Conservation (phyloP, 2,329 filamentous ascomycete species). For the Tolypocladium inflatum region DNA sequence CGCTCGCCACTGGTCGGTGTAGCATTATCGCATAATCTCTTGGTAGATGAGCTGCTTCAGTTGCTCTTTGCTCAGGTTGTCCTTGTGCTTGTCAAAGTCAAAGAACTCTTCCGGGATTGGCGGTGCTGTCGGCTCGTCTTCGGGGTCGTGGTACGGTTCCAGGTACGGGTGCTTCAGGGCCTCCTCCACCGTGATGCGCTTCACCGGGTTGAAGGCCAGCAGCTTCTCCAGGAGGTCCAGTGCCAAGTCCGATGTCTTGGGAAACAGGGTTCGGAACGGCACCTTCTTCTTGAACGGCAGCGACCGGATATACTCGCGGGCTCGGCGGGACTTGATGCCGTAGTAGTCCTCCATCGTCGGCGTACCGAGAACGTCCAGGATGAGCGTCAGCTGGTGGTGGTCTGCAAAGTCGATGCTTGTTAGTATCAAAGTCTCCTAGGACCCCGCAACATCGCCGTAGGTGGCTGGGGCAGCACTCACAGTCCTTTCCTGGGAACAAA, state of each 20-base stretch:
- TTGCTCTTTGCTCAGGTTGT: conserved; percentile 95
- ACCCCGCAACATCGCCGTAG: neutral
- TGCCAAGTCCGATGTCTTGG: conserved; percentile 96
- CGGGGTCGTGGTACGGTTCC: conserved; percentile 96
- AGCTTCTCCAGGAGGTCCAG: conserved; percentile 92
- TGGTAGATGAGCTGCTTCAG: conserved; percentile 95
- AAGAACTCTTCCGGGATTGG: conserved; percentile 99
- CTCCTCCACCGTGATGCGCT: conserved; percentile 96
- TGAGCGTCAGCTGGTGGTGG: conserved; percentile 94
- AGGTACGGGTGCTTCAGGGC: conserved; percentile 96
- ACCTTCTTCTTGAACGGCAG: conserved; percentile 99
- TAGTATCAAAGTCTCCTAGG: neutral
- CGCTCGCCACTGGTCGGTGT: neutral
- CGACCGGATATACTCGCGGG: conserved; percentile 95
- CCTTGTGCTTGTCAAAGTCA: conserved; percentile 99
- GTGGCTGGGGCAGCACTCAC: conserved; percentile 41
- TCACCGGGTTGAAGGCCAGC: conserved; percentile 94
- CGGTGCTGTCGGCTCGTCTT: conserved; percentile 93
- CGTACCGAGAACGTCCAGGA: conserved; percentile 92
- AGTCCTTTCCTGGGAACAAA: conserved; percentile 96
- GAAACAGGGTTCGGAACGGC: conserved; percentile 92
- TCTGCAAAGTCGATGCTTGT: conserved; percentile 40
- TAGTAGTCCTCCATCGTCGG: conserved; percentile 99
- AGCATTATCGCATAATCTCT: conserved; percentile 67
- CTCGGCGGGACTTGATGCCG: conserved; percentile 96